Base-by-base conservation (phyloP, 768 basidiomycete species). In the Cystoderma amianthinum region DNA sequence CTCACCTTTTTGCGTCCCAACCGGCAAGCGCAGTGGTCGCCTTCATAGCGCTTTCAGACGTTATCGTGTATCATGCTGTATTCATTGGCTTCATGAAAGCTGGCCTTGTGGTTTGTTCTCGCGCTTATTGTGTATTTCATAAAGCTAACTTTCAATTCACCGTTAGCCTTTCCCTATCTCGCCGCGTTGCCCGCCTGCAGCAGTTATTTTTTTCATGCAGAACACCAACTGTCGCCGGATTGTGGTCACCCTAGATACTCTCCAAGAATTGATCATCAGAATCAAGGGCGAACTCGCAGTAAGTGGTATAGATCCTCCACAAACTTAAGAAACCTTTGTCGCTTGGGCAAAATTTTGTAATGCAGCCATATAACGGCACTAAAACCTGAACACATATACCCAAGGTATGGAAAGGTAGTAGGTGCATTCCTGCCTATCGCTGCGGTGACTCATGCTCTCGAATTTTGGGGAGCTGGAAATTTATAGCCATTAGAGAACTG, bases 11-110 rank as follows among this genome's bases (percentile, higher is more conserved):
- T 17, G 15, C 54, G 63, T 9, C 64, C 64, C 0, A 32, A 41
- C 4, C 51, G 3, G 55, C 60, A 19, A 49, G 47, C 5, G 49
- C 43, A 11, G 44, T 65, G 2, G 34, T 68, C 5, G 61, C 56
- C 0, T 46, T 68, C 9, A 50, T 65, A 4, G 60, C 53, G 6
- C 49, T 55, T 9, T 50, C 53, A 3, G 46, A 55, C 36, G 42
- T 48, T 4, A 45, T 69, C 3, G 57, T 67, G 13, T 68, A 67
- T 41, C 62, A 67, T 2, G 56, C 68, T 0, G 28, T 68, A 1
- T 48, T 56, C 2, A 43, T 61, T 9, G 69, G 68, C 0, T 36
- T 58, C 10, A 53, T 60, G 12, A 44, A 38, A 18, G 56, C 60
- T 19, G 61, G 61, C 7, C 36, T 61, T 11, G 46, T 60, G 23